Evolutionary conservation across 1,284 basidiomycete genomes (phyloP).

Genomic region (Tylopilus sp.): DNA sequence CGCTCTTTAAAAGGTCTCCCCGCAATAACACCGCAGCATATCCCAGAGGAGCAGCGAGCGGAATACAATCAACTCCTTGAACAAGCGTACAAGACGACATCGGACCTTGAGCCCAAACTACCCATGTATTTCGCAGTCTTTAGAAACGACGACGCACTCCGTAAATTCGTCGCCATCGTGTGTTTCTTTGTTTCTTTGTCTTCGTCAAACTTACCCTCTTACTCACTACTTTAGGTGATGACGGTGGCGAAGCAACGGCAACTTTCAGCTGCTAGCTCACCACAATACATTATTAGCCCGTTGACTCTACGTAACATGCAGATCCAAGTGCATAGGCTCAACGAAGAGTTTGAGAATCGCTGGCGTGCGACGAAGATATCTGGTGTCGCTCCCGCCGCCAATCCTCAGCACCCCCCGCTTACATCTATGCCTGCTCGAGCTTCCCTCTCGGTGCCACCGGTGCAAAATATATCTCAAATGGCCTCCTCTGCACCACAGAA

Average conservation of each 20-base stretch:
- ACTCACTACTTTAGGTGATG: constrained; percentile 39
- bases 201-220: constrained; percentile 7
- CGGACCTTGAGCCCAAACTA: constrained; percentile 50
- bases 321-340: constrained; percentile 41
- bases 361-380: constrained; percentile 24
- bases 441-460: constrained; percentile 11
- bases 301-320: constrained; percentile 46
- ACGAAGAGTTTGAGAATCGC: constrained; percentile 38
- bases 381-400: constrained; percentile 5
- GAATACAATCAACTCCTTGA: constrained; percentile 53
- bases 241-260: constrained; percentile 51
- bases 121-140: constrained; percentile 43
- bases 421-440: constrained; percentile 10
- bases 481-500: background rate
- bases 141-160: constrained; percentile 44
- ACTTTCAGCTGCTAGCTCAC: constrained; percentile 41
- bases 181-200: constrained; percentile 27
- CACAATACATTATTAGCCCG: constrained; percentile 49
- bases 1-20: constrained; percentile 14
- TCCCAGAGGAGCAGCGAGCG: constrained; percentile 50
- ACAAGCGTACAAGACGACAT: constrained; percentile 40
- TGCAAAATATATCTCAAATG: constrained; percentile 19
- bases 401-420: constrained; percentile 9
- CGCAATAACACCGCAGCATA: constrained; percentile 32
- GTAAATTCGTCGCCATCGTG: constrained; percentile 53